A percentile compares a stretch with the other conserved stretches of the same genome.
These are phyloP conservation scores for Cymbopogon citratus DNA, from an alignment of 176 grass and related monocot species.

Conservation along the genomic window DNA sequence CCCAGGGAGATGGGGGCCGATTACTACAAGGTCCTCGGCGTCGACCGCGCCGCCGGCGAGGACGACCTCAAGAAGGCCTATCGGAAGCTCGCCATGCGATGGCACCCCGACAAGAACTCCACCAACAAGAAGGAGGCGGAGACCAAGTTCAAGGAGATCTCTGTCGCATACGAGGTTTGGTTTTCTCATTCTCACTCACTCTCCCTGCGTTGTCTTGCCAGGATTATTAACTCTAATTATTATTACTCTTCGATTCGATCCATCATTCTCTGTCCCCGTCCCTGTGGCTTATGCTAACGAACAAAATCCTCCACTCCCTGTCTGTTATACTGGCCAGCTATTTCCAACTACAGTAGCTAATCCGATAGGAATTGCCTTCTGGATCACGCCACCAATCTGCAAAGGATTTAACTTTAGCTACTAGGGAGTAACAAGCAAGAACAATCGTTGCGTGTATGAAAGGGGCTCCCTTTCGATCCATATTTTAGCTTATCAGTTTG, in stretches of 20 bases:
- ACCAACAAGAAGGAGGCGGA: constrained; percentile 88
- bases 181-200: neutral
- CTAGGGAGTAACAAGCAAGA: neutral
- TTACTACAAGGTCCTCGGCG: constrained; percentile 85
- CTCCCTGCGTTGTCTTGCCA: neutral
- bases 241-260: neutral
- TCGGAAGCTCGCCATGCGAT: constrained; percentile 89
- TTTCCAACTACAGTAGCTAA: neutral
- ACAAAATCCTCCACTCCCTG: neutral
- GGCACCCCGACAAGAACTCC: constrained; percentile 98
- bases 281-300: neutral
- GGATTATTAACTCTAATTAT: no score
- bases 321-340: neutral
- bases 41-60: constrained; percentile 61
- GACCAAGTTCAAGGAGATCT: constrained; percentile 99
- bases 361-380: neutral
- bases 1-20: constrained; percentile 67
- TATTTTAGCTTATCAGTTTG: neutral
- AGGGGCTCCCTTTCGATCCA: neutral
- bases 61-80: constrained; percentile 94
- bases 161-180: constrained; percentile 80
- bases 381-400: neutral
- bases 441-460: neutral
- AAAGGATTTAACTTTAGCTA: neutral
- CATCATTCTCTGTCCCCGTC: neutral